These are phyloP conservation scores for Tolypocladium tundrense DNA, from an alignment of 2,329 filamentous ascomycete species.

Conservation along the genomic window DNA sequence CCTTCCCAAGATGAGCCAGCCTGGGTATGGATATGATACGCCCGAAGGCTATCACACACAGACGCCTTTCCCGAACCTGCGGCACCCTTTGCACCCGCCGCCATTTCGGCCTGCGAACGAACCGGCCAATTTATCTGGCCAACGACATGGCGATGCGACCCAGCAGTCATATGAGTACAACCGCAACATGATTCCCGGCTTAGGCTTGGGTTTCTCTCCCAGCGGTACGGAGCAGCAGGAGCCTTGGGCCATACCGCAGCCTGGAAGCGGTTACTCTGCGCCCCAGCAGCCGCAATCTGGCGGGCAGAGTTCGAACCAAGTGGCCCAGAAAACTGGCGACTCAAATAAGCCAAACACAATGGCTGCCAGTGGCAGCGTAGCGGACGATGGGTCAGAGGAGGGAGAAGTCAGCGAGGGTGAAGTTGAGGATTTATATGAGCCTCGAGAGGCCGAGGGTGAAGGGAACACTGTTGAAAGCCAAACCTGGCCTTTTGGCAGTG, in stretches of 20 bases:
- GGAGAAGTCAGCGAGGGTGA: slow-evolving; percentile 68
- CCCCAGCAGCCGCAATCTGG: background rate
- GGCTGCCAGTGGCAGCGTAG: background rate
- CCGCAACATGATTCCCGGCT: slow-evolving; percentile 20
- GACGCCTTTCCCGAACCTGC: slow-evolving; percentile 9
- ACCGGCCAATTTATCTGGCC: background rate
- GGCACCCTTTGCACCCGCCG: slow-evolving; percentile 6
- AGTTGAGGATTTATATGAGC: slow-evolving; percentile 46
- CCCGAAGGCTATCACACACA: slow-evolving; percentile 12
- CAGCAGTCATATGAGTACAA: background rate
- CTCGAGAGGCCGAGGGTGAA: slow-evolving; percentile 11
- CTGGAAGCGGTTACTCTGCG: background rate
- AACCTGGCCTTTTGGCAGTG: background rate
- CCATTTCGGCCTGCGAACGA: slow-evolving; percentile 4
- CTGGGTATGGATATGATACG: slow-evolving; percentile 15
- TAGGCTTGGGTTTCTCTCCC: slow-evolving; percentile 18
- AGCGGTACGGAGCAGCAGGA: slow-evolving; percentile 8
- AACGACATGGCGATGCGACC: background rate
- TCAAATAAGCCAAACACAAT: background rate
- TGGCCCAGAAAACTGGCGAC: background rate
- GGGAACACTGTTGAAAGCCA: background rate
- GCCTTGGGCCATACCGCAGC: slow-evolving; percentile 4
- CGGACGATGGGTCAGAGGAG: slow-evolving; percentile 43
- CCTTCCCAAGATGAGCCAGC: slow-evolving; percentile 16
- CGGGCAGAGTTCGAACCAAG: background rate